Evolutionary conservation across 1,139 yeast genomes (phyloP).

Genomic region (Blastobotrys persicus): DNA sequence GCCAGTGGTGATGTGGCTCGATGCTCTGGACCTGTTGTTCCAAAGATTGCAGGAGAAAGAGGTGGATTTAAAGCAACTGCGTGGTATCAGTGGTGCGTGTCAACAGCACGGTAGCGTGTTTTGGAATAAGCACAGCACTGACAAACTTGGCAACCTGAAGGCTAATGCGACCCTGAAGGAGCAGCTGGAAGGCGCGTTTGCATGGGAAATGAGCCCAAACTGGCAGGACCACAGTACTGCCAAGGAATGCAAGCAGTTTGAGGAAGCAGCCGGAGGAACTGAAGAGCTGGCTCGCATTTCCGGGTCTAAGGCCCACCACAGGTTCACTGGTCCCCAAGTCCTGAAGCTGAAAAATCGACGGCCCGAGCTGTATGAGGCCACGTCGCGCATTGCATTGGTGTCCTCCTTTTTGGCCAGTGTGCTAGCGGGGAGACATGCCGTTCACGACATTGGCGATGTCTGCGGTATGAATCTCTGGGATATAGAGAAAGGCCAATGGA

Average conservation of each 20-base stretch:
- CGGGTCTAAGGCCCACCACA: conserved; percentile 84
- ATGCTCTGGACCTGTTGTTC: conserved; percentile 69
- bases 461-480: conserved; percentile 92
- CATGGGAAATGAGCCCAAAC: conserved; percentile 72
- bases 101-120: conserved; percentile 92
- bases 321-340: conserved; percentile 90
- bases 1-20: conserved; percentile 91
- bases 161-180: conserved; percentile 19
- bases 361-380: conserved; percentile 53
- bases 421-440: conserved; percentile 60
- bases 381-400: conserved; percentile 67
- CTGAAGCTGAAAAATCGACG: conserved; percentile 62
- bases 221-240: conserved; percentile 96
- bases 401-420: conserved; percentile 77
- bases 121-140: conserved; percentile 57
- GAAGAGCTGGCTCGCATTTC: conserved; percentile 63
- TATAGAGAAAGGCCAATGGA: conserved; percentile 51
- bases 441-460: conserved; percentile 79
- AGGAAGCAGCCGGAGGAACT: conserved; percentile 60
- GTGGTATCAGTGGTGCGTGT: conserved; percentile 78
- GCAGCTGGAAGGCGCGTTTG: conserved; percentile 44
- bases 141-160: conserved; percentile 36
- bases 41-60: conserved; percentile 47
- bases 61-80: conserved; percentile 61
- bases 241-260: conserved; percentile 62